phyloP scores from a whole-genome alignment of 2,329 filamentous ascomycete genomes.

The Alternaria atra region DNA sequence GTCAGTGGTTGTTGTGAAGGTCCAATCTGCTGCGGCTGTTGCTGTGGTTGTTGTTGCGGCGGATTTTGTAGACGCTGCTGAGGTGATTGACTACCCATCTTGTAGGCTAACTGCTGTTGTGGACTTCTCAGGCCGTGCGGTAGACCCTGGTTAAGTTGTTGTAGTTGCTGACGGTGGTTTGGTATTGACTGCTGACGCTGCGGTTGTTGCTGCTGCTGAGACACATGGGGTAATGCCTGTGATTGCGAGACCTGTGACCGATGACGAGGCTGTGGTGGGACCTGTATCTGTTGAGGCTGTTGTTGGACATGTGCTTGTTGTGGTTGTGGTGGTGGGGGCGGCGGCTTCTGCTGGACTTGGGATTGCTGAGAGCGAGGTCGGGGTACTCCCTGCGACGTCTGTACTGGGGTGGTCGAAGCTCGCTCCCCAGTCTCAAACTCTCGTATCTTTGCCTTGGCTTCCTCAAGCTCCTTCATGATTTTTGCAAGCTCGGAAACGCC shows the following conservation, averaged over 20 bases:
- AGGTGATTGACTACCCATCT: constrained; percentile 27
- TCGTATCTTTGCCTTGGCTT: constrained; percentile 48
- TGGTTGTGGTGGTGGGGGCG: constrained; percentile 18
- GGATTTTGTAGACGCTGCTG: constrained; percentile 26
- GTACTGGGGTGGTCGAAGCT: constrained; percentile 37
- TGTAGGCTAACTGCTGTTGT: constrained; percentile 33
- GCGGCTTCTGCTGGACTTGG: constrained; percentile 17
- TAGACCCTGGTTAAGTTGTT: constrained; percentile 32
- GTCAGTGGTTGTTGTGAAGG: constrained; percentile 1
- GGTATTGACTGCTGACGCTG: constrained; percentile 22
- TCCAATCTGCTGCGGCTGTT: constrained; percentile 16
- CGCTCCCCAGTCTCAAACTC: constrained; percentile 46
- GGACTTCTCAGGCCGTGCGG: constrained; percentile 23
- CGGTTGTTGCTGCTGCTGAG: constrained; percentile 27
- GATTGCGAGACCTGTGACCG: constrained; percentile 19
- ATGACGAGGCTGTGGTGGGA: constrained; percentile 19
- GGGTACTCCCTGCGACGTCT: constrained; percentile 32
- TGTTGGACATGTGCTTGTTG: constrained; percentile 26
- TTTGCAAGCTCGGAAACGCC: constrained; percentile 45
- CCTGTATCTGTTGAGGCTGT: constrained; percentile 17
- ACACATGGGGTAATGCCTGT: constrained; percentile 14
- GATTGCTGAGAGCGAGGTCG: constrained; percentile 28
- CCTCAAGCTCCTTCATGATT: constrained; percentile 48
- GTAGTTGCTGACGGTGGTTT: constrained; percentile 34
- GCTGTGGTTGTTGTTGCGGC: constrained; percentile 13